Conservation (phyloP, 2,329 filamentous ascomycete species). For the Hymenoscyphus occultus region DNA sequence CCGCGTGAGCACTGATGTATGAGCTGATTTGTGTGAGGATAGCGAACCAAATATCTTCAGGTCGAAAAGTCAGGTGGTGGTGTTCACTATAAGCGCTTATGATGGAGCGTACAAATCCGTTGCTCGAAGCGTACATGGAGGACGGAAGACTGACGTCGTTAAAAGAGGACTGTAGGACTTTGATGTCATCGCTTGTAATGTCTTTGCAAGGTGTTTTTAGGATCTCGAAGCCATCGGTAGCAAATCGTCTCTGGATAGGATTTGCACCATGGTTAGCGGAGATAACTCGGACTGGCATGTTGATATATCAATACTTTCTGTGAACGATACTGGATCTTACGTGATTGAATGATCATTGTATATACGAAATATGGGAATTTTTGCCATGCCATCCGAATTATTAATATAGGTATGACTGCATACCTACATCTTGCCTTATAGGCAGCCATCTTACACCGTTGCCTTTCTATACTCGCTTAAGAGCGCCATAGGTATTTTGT, state of each 20-base stretch:
- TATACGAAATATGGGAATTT: too few relatives aligned
- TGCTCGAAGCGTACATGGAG: slow-evolving; percentile 19
- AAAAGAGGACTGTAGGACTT: slow-evolving; percentile 9
- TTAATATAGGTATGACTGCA: too few relatives aligned
- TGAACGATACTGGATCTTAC: not conserved
- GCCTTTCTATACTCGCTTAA: too few relatives aligned
- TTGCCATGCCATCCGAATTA: too few relatives aligned
- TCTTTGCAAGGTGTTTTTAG: not conserved
- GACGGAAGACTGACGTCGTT: not conserved
- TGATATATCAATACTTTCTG: not conserved
- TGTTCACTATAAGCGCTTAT: slow-evolving; percentile 44
- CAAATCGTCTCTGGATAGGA: not conserved
- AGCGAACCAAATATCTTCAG: slow-evolving; percentile 53
- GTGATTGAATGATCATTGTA: not conserved
- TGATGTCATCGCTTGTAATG: not conserved
- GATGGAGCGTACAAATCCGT: slow-evolving; percentile 42
- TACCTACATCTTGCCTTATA: too few relatives aligned
- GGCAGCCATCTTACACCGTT: too few relatives aligned
- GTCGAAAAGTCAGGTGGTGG: slow-evolving; percentile 46
- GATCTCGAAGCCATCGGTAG: not conserved
- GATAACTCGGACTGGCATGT: not conserved
- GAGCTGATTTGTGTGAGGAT: slow-evolving; percentile 48
- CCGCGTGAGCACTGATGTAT: slow-evolving; percentile 46
- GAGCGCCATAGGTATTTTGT: too few relatives aligned
- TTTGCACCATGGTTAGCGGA: not conserved